Base-by-base conservation (phyloP, 345 rosid genomes). In the Citrus medica region DNA sequence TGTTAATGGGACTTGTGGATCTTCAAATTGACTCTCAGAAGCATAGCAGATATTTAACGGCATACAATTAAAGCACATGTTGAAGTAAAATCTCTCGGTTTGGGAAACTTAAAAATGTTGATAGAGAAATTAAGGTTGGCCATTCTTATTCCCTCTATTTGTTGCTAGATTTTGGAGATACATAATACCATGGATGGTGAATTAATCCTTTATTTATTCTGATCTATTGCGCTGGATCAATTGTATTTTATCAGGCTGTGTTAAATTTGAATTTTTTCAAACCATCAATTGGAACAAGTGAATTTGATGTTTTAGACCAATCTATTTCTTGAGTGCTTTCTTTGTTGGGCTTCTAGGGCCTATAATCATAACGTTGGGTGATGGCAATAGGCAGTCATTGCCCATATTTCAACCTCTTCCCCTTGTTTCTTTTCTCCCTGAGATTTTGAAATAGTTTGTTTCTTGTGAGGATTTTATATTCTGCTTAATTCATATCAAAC, bases 51-150 rank as follows among this genome's bases (percentile, higher is more conserved):
- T 28, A 48, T 27, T 6, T 48, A 46, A 16, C 38, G 5, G 35
- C 25, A 48, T 25, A 17, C 24, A 37, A 48, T 46, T 30, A 48
- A 70, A 27, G 60, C 60, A 16, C 17, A 3, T 70, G 9, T 48
- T 70, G 74, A 70, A 17, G 59, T 70, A 70, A 28, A 70, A n/a
- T 56, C 14, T 70, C 74, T 48, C n/a, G 27, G 59, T 27, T 48
- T n/a, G 16, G 51, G 60, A 28, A 5, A 46, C 74, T 16, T 53
- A 7, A 70, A 48, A 48, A 3, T 70, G 24, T 48, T 70, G 22
- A 48, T 51, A 16, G 60, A 70, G 60, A 53, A 70, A 48, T 48
- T 70, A 24, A 48, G 24, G 60, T 70, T 27, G 37, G 37, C 40
- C 38, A 16, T 65, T 48, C 12, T 25, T 27, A 25, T 70, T 48